phyloP scores from a whole-genome alignment of 2,329 filamentous ascomycete species.

The Xylariales sp. region DNA sequence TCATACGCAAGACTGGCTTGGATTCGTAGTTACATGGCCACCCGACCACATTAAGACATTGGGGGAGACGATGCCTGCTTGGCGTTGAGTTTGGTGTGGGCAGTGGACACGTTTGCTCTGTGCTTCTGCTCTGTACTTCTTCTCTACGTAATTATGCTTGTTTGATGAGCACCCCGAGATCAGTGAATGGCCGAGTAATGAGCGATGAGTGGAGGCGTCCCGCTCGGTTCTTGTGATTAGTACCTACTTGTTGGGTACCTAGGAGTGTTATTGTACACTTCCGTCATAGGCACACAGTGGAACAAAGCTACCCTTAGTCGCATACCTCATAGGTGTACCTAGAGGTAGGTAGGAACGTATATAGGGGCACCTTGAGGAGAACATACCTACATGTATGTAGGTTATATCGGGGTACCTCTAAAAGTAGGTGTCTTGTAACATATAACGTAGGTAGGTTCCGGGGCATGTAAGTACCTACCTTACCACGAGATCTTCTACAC shows the following conservation, averaged over 20 bases:
- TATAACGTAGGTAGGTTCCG: no score
- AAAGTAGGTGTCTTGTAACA: no score
- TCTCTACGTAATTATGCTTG: conserved; percentile 35
- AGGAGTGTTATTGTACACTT: neutral
- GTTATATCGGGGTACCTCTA: no score
- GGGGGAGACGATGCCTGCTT: conserved; percentile 46
- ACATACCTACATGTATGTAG: no score
- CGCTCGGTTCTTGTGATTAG: conserved; percentile 5
- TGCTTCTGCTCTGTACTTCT: conserved; percentile 30
- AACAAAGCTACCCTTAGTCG: neutral
- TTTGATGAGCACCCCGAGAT: conserved; percentile 16
- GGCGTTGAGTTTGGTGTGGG: conserved; percentile 36
- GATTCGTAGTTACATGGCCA: neutral
- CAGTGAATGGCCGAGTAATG: conserved; percentile 17
- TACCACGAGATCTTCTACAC: no score
- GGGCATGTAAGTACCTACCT: no score
- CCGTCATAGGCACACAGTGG: neutral
- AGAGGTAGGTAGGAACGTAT: no score
- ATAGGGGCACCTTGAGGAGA: no score
- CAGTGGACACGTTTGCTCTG: conserved; percentile 33
- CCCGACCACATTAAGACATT: conserved; percentile 26
- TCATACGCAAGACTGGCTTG: conserved; percentile 38
- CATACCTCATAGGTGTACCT: no score
- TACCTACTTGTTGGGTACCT: neutral
- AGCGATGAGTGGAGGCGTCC: conserved; percentile 30